Base-by-base conservation (phyloP, 371 early-diverging fungal species). In the Lichtheimia hyalospora region DNA sequence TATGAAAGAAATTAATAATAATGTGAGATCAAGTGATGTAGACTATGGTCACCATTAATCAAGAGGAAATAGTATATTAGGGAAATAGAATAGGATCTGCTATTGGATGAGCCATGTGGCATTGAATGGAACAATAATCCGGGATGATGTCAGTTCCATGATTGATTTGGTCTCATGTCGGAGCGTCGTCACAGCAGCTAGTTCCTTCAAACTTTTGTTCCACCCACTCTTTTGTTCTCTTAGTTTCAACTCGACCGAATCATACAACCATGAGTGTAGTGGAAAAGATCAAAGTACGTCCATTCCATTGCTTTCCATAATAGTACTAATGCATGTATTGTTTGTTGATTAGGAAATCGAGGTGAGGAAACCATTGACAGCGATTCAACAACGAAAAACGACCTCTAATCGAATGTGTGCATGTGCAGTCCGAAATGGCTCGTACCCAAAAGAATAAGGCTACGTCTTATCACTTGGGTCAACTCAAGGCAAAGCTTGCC, bases 401-500 rank as follows among this genome's bases (percentile, higher is more conserved):
- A 51, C 25, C 13, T n/a, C 27, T 51, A 25, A 15, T 13, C 23
- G 12, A 10, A 25, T 54, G 21, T 54, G 24, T 14, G 13, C 20
- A 2, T 54, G 24, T 6, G 20, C 75, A 81, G 81, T 67, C 60
- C 66, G 89, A 89, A 73, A 89, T 89, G 78, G 84, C 89, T 67
- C 74, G 79, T 64, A 89, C 89, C 62, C 89, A 89, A 75, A 89
- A 89, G 78, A 89, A 89, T 69, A 89, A 89, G 85, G 95, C 99
- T 46, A 99, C 99, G 57, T 93, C 95, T 62, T 92, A 91, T 73
- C 99, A 99, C 75, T 80, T 99, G 75, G 99, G 99, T 80, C 89
- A 96, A 56, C 84, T 99, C 63, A 99, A 97, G 75, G 97, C 97
- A 62, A 99, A 99, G 79, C 84, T 99, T 59, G 99, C 99, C 58